Conservation (phyloP, 2,329 filamentous ascomycete species). For the Ilyonectria robusta region DNA sequence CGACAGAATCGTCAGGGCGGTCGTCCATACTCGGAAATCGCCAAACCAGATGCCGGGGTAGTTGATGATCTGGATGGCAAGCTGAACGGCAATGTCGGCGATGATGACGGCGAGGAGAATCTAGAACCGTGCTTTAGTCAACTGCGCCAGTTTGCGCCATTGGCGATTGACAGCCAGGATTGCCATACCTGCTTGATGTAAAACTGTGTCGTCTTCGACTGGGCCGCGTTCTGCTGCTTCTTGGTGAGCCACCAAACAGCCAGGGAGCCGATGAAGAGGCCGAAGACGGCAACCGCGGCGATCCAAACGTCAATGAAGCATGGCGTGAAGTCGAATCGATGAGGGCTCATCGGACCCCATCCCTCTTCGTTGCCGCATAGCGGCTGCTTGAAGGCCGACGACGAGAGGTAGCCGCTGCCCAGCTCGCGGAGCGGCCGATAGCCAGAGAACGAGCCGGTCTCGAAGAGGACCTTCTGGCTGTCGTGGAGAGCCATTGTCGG, state of each 20-base stretch:
- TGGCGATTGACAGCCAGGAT: neutral
- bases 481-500: slow-evolving; percentile 49
- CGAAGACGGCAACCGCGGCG: slow-evolving; percentile 81
- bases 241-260: slow-evolving; percentile 87
- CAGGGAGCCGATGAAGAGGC: slow-evolving; percentile 81
- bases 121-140: slow-evolving; percentile 47
- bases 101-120: slow-evolving; percentile 77
- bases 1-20: slow-evolving; percentile 78
- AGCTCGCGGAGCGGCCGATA: slow-evolving; percentile 65
- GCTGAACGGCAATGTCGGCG: slow-evolving; percentile 78
- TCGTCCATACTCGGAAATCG: slow-evolving; percentile 91
- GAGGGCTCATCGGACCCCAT: slow-evolving; percentile 92
- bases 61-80: slow-evolving; percentile 80
- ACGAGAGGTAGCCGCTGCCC: slow-evolving; percentile 72
- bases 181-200: slow-evolving; percentile 85
- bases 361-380: slow-evolving; percentile 92
- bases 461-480: slow-evolving; percentile 64
- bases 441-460: slow-evolving; percentile 74
- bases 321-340: slow-evolving; percentile 94
- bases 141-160: neutral
- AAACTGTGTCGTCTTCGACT: slow-evolving; percentile 91
- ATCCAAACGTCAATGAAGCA: slow-evolving; percentile 97
- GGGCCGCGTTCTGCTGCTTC: slow-evolving; percentile 71
- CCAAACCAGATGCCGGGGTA: slow-evolving; percentile 79
- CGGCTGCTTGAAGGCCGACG: slow-evolving; percentile 72